Conservation (phyloP, 2,329 filamentous ascomycete species). For the Epicoccum sorghinum region DNA sequence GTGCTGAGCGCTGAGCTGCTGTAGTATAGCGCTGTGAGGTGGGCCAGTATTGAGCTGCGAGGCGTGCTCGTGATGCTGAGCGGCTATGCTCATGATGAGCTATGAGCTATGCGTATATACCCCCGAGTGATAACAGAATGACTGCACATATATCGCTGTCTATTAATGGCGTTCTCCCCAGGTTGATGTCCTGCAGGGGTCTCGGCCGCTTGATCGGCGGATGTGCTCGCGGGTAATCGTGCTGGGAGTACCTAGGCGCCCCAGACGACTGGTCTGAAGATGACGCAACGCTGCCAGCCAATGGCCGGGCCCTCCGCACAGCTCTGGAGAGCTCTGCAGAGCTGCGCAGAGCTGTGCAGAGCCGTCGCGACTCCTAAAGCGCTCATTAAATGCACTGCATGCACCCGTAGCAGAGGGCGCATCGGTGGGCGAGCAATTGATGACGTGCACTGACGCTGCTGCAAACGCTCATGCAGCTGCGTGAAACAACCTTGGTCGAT, state of each 20-base stretch:
- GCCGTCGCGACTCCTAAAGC: not conserved
- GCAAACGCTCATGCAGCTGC: not conserved
- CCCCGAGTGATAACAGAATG: not conserved
- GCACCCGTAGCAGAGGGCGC: too few species aligned
- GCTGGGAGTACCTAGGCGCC: not conserved
- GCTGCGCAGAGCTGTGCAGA: not conserved
- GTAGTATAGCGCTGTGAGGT: constrained; percentile 1
- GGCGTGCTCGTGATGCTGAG: too few species aligned
- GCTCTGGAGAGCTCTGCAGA: not conserved
- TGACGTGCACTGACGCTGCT: constrained; percentile 1
- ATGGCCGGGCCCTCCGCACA: not conserved
- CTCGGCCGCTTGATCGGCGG: not conserved
- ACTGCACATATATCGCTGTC: not conserved
- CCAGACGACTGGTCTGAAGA: not conserved
- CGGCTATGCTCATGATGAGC: too few species aligned
- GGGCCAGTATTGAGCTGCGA: not conserved
- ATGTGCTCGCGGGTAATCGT: not conserved
- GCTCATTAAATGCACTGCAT: not conserved
- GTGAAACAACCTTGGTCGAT: not conserved
- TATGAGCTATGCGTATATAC: constrained; percentile 8
- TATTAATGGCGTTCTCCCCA: not conserved
- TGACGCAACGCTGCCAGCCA: constrained; percentile 4
- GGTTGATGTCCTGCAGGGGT: not conserved
- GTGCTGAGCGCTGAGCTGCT: not conserved
- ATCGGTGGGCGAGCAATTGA: not conserved